Evolutionary conservation across 768 basidiomycete genomes (phyloP).

Genomic region (Macrolepiota fuliginosa): DNA sequence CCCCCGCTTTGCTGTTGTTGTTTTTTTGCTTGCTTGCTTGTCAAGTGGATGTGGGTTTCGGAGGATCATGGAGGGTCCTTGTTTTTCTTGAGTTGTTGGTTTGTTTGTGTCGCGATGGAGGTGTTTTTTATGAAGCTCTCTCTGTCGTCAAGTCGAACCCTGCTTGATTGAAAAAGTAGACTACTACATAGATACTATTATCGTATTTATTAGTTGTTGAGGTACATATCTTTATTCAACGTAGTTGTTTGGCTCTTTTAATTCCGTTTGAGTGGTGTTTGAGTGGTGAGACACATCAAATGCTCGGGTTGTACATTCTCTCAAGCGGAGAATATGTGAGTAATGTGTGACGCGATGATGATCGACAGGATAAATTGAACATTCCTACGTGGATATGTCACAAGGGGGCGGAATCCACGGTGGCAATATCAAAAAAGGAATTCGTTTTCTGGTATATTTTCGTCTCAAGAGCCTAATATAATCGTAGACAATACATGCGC

Average conservation of each 20-base stretch:
- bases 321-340: too few species aligned
- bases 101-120: not conserved
- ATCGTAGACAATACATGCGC: not conserved
- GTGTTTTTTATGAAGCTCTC: not conserved
- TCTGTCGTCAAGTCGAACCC: not conserved
- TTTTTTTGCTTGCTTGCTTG: conserved; percentile 10
- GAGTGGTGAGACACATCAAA: not conserved
- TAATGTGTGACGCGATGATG: too few species aligned
- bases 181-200: conserved; percentile 4
- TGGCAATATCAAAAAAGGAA: not conserved
- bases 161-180: conserved; percentile 5
- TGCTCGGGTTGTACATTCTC: too few species aligned
- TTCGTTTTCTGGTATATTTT: not conserved
- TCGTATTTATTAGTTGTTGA: not conserved
- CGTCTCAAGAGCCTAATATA: not conserved
- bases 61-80: conserved; percentile 5
- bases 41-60: conserved; percentile 12
- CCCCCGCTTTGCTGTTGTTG: too few species aligned
- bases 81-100: not conserved
- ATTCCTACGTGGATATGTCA: not conserved
- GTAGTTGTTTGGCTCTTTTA: not conserved
- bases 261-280: not conserved
- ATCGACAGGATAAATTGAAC: not conserved
- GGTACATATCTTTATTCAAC: conserved; percentile 4
- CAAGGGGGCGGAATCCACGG: not conserved